Evolutionary conservation across 192 early-diverging fungal species (phyloP).

Genomic region (Phycomyces blakesleeanus): DNA sequence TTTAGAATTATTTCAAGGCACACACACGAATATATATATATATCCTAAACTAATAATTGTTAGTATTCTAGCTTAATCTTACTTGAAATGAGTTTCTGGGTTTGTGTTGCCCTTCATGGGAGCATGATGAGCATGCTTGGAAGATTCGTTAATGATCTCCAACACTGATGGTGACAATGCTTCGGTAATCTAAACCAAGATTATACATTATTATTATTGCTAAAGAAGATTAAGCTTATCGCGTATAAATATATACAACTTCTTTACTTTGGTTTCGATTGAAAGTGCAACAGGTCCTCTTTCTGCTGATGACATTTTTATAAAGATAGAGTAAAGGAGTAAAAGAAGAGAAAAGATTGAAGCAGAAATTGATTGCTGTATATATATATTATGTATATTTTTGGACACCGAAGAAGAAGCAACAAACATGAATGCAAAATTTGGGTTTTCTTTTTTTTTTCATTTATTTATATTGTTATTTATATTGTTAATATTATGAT

Average conservation of each 20-base stretch:
- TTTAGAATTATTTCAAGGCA: too few relatives aligned
- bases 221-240: background rate
- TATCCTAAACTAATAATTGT: too few relatives aligned
- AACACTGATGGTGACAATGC: conserved; percentile 51
- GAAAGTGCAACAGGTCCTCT: background rate
- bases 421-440: background rate
- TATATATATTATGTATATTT: background rate
- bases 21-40: too few relatives aligned
- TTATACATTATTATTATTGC: background rate
- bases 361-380: background rate
- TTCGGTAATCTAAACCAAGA: conserved; percentile 3
- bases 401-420: background rate
- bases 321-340: background rate
- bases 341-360: background rate
- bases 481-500: background rate
- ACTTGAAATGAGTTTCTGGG: conserved; percentile 79
- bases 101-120: conserved; percentile 71
- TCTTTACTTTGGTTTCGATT: background rate
- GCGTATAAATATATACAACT: background rate
- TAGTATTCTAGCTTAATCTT: background rate
- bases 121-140: conserved; percentile 72
- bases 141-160: conserved; percentile 71
- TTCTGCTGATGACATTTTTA: background rate
- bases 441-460: too few relatives aligned
- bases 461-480: background rate